Evolutionary conservation across 2,329 filamentous ascomycete genomes (phyloP), one percentile per base, ranked within the genome.

Genomic region (Diplocarpon rosae): DNA sequence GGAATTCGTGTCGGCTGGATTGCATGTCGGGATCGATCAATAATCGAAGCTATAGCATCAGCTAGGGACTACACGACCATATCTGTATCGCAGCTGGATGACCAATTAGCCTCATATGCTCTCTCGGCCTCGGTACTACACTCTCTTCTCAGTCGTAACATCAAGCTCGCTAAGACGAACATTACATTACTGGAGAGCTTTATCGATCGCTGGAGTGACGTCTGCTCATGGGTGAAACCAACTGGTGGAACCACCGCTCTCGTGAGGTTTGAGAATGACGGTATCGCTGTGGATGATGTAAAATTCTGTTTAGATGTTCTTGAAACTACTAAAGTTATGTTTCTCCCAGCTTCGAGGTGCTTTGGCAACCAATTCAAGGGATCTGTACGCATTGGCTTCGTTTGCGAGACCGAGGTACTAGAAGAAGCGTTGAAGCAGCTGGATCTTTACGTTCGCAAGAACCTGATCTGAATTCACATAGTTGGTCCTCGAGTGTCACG

Each of bases 1-100:
- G 87, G 88, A 1, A 80, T 93, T 49, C 78, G 87, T 1, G 65
- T 89, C 1, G 88, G 88, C 28, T 95, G 88, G 88, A 71, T 90
- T 46, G 85, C 83, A 3, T 82, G 80, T 12, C 76, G 76, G 20
- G 75, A 78, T 61, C 59, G 61, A 5, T 65, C 66, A 0, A 70
- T 93, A 45, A 72, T 90, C 42, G 72, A 79, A 40, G 67, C 71
- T 12, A 70, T 84, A 50, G 77, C 80, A 10, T 64, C 68, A 12
- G 79, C 80, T 1, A 71, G 86, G 33, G 82, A 92, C 62, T 93
- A 92, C 67, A 93, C 85, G 3, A 88, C 84, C 20, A 93, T 93
- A 56, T 84, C 82, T 32, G 85, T 93, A 0, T 85, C 83, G n/a
- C 78, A 82, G 57, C 66, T 95, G 6, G 86, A 93, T 60, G 85